Evolutionary conservation across 805 yeast species (phyloP).

Genomic region (Saccharomycopsis babjevae): DNA sequence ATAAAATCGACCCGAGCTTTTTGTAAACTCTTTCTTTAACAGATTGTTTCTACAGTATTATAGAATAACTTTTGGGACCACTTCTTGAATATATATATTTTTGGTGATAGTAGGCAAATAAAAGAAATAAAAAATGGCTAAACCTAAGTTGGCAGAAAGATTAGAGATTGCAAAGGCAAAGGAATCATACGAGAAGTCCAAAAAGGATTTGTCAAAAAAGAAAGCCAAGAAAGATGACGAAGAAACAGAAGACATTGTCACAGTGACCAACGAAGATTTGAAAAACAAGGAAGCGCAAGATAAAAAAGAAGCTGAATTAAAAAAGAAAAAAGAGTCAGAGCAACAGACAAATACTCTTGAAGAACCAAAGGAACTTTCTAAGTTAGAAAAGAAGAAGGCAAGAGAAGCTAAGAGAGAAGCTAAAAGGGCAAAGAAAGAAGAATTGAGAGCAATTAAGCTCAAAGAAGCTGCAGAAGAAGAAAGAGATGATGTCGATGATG

Average conservation of each 20-base stretch:
- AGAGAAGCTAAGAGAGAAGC: slow-evolving; percentile 19
- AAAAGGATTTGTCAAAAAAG: not conserved
- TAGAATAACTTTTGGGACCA: too few relatives aligned
- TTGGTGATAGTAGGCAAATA: not conserved
- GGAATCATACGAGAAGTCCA: slow-evolving; percentile 4
- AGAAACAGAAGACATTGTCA: not conserved
- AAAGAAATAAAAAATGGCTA: slow-evolving; percentile 9
- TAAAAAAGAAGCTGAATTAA: not conserved
- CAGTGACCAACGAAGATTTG: not conserved
- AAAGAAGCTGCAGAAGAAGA: slow-evolving; percentile 17
- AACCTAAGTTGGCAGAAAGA: slow-evolving; percentile 18
- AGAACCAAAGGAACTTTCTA: slow-evolving; percentile 9
- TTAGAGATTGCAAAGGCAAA: slow-evolving; percentile 14
- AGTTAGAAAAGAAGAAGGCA: slow-evolving; percentile 16
- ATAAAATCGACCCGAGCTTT: not conserved
- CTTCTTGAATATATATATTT: too few relatives aligned
- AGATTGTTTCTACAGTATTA: not conserved
- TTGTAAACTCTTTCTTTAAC: not conserved
- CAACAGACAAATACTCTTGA: not conserved
- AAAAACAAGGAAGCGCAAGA: slow-evolving; percentile 14
- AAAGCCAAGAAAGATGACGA: not conserved
- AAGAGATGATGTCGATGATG: slow-evolving; percentile 18
- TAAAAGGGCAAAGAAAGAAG: slow-evolving; percentile 20
- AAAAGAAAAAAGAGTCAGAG: not conserved
- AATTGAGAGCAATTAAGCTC: slow-evolving; percentile 12